Evolutionary conservation across 2,329 filamentous ascomycete genomes (phyloP), one percentile per base, ranked within the genome.

Genomic region (Epichloe hybrida): DNA sequence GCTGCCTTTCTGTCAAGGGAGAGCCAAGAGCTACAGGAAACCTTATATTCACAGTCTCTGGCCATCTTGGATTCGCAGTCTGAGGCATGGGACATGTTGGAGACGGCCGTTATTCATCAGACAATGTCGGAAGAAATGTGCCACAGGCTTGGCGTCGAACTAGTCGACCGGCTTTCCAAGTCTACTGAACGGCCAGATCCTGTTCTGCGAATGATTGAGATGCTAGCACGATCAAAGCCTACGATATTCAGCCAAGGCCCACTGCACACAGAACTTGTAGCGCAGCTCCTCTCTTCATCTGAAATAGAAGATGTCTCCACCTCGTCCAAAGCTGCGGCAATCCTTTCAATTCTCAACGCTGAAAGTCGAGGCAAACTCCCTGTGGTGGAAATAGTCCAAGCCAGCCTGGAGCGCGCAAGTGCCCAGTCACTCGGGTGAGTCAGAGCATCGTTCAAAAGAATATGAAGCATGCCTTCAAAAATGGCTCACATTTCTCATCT

Each of bases 261-360:
- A 2, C 58, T 71, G 3, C 73, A 78, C 41, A 70, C 79, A 21
- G 63, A 65, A 3, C 60, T 83, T 0, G 71, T 81, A 35, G 70
- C 75, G 0, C 72, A 72, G 17, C 61, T 84, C 0, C 61, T 84
- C 0, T 68, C 73, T 13, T 59, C 82, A 6, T 75, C 72, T 3
- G 80, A 83, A 55, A 64, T 74, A 1, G 62, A 68, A 3, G 69
- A 73, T 48, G 47, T 58, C 0, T 49, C 56, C 1, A 51, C 72
- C 3, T 69, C 73, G 2, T 59, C 68, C 2, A 72, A 71, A 49
- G 69, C 72, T 2, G 59, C 62, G 2, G 59, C 62, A 0, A 60
- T 82, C 21, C 73, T 69, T 12, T 61, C 67, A 0, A 60, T 75
- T 1, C 58, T 82, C 13, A 73, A 78, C 34, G 65, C 62, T 6